Evolutionary conservation across 192 early-diverging fungal genomes (phyloP).

Genomic region (Lunasporangiospora selenospora): DNA sequence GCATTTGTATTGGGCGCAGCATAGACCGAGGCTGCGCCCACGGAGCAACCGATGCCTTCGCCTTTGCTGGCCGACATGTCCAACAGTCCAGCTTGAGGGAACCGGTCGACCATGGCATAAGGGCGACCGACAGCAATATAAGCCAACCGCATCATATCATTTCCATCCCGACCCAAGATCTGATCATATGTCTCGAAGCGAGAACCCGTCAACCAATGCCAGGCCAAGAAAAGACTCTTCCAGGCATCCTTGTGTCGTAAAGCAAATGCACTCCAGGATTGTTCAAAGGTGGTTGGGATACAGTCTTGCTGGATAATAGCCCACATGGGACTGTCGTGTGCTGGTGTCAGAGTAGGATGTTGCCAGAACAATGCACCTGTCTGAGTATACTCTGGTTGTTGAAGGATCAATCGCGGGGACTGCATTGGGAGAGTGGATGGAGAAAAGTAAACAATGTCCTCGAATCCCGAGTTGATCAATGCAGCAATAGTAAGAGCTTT

Average conservation of each 20-base stretch:
- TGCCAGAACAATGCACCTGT: constrained; percentile 45
- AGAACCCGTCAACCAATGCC: constrained; percentile 29
- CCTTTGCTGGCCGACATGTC: constrained; percentile 35
- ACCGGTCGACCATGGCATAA: constrained; percentile 22
- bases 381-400: constrained; percentile 14
- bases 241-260: constrained; percentile 38
- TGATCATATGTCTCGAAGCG: constrained; percentile 11
- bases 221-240: constrained; percentile 43
- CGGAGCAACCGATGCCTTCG: constrained; percentile 31
- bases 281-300: constrained; percentile 10
- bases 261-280: constrained; percentile 34
- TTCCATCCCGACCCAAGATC: constrained; percentile 19
- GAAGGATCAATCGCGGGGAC: constrained; percentile 20
- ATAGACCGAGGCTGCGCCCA: constrained; percentile 19
- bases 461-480: constrained; percentile 46
- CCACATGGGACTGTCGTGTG: constrained; percentile 40
- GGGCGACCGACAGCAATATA: constrained; percentile 24
- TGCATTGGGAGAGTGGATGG: constrained; percentile 39
- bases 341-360: constrained; percentile 29
- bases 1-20: constrained; percentile 13
- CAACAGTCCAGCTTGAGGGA: constrained; percentile 33
- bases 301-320: constrained; percentile 29
- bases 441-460: constrained; percentile 38
- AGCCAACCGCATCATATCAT: constrained; percentile 28
- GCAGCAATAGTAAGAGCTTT: constrained; percentile 34